phyloP scores from a whole-genome alignment of 2,329 filamentous ascomycete species.

The Beauveria bassiana region DNA sequence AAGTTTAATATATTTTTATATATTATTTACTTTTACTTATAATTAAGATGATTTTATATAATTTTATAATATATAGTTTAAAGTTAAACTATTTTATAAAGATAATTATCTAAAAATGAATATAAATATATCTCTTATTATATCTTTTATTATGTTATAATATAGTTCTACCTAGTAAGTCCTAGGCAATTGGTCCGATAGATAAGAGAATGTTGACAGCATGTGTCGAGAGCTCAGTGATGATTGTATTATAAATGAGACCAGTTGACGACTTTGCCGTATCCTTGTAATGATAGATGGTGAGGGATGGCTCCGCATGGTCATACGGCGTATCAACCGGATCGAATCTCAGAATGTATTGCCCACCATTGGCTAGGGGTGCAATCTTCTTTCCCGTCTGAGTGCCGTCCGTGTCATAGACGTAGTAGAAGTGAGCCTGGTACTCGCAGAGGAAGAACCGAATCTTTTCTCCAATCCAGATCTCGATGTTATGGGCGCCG shows the following conservation, averaged over 20 bases:
- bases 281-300: neutral
- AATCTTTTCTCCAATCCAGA: neutral
- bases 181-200: neutral
- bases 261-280: neutral
- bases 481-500: neutral
- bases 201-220: neutral
- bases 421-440: neutral
- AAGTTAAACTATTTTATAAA: too few species aligned
- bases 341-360: neutral
- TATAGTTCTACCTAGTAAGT: neutral
- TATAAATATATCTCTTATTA: too few species aligned
- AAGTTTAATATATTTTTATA: too few species aligned
- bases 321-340: neutral
- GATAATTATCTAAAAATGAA: too few species aligned
- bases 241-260: neutral
- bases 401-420: neutral
- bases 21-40: too few species aligned
- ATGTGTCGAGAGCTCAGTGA: neutral
- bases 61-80: too few species aligned
- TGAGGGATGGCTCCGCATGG: neutral
- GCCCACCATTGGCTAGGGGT: neutral
- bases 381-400: neutral
- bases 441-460: neutral
- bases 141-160: neutral
- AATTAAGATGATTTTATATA: too few species aligned